phyloP scores from a whole-genome alignment of 345 rosid genomes.

The Gossypium turneri region DNA sequence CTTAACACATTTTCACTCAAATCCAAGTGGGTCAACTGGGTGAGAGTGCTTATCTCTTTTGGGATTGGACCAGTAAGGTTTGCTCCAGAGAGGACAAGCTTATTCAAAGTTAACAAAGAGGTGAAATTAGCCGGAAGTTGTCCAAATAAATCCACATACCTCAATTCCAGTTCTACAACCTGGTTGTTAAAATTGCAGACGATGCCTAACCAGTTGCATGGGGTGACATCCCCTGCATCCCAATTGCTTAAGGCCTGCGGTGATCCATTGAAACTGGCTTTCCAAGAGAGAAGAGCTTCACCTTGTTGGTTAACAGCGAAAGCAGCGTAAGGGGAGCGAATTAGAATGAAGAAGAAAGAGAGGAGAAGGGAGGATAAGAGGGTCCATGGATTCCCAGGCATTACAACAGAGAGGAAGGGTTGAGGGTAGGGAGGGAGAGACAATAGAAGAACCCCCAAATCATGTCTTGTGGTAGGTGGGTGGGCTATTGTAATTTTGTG shows the following conservation, averaged over 20 bases:
- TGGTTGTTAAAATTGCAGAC: slow-evolving; percentile 33
- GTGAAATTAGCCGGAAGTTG: slow-evolving; percentile 41
- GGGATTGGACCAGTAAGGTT: slow-evolving; percentile 78
- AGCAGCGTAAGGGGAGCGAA: slow-evolving; percentile 19
- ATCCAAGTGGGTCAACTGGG: slow-evolving; percentile 38
- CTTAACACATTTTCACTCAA: slow-evolving; percentile 66
- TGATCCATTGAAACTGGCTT: slow-evolving; percentile 34
- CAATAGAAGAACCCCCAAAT: slow-evolving; percentile 38
- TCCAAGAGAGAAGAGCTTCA: slow-evolving; percentile 59
- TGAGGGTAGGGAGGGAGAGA: slow-evolving; percentile 38
- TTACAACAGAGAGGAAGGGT: slow-evolving; percentile 30
- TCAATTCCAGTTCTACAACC: slow-evolving; percentile 43
- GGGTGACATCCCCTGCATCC: slow-evolving; percentile 36
- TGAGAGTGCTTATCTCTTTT: slow-evolving; percentile 38
- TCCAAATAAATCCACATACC: slow-evolving; percentile 48
- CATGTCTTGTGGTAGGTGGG: slow-evolving; percentile 36
- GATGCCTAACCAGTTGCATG: slow-evolving; percentile 56
- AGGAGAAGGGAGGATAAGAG: slow-evolving; percentile 27
- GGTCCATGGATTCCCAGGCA: slow-evolving; percentile 64
- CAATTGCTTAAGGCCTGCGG: slow-evolving; percentile 34
- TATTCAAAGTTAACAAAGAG: slow-evolving; percentile 37
- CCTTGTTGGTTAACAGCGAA: slow-evolving; percentile 51
- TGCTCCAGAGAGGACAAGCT: slow-evolving; percentile 43
- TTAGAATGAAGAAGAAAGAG: slow-evolving; percentile 3
- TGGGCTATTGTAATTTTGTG: slow-evolving; percentile 20